Conservation (phyloP, 2,329 filamentous ascomycete species). For the Diaporthe ampelina region DNA sequence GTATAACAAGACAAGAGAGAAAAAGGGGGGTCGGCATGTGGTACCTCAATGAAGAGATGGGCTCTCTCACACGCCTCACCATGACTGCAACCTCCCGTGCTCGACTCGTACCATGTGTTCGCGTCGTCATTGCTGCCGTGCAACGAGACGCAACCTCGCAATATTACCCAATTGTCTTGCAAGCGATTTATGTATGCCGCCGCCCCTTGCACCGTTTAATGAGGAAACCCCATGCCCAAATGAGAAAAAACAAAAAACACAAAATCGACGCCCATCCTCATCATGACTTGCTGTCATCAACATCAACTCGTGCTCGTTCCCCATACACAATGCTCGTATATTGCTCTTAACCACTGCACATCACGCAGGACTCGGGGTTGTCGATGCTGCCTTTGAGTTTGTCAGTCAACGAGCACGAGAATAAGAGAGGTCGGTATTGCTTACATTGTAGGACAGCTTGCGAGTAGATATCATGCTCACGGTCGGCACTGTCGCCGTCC, state of each 20-base stretch:
- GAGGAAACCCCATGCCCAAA: slow-evolving; percentile 24
- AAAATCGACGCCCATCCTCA: slow-evolving; percentile 33
- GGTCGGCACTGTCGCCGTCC: slow-evolving; percentile 77
- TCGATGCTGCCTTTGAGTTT: slow-evolving; percentile 83
- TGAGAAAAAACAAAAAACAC: slow-evolving; percentile 4
- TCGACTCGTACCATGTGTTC: slow-evolving; percentile 35
- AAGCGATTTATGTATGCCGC: slow-evolving; percentile 36
- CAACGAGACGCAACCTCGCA: slow-evolving; percentile 32
- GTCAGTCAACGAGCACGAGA: slow-evolving; percentile 49
- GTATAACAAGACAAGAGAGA: slow-evolving; percentile 36
- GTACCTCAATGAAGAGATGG: slow-evolving; percentile 35
- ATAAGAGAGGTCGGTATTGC: slow-evolving; percentile 46
- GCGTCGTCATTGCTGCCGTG: slow-evolving; percentile 33
- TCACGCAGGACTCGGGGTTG: slow-evolving; percentile 93
- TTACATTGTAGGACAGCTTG: slow-evolving; percentile 90
- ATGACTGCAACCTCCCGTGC: slow-evolving; percentile 32
- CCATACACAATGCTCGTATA: not conserved
- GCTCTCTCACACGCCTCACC: slow-evolving; percentile 36
- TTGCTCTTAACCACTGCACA: slow-evolving; percentile 88
- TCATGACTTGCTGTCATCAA: slow-evolving; percentile 28
- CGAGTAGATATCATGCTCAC: slow-evolving; percentile 94
- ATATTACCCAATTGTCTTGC: slow-evolving; percentile 38
- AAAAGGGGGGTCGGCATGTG: not conserved
- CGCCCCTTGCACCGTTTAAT: slow-evolving; percentile 22
- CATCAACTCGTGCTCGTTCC: slow-evolving; percentile 35